These are phyloP conservation scores for Hermanozyma aechmeae DNA, from an alignment of 805 yeast genomes.

Conservation along the genomic window DNA sequence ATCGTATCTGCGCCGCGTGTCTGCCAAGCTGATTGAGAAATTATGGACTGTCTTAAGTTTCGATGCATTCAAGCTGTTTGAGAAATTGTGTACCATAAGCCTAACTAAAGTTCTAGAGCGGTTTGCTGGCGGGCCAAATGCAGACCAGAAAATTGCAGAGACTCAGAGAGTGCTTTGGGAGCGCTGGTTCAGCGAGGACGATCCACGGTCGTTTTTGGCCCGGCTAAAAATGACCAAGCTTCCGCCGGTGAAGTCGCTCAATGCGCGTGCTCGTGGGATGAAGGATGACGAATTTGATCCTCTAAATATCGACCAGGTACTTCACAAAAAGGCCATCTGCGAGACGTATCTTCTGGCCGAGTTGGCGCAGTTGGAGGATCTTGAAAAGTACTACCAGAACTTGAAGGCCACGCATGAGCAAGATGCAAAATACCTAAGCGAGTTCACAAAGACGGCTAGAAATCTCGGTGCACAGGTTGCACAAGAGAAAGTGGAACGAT, in stretches of 20 bases:
- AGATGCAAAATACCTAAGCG: conserved; percentile 24
- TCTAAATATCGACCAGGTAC: conserved; percentile 8
- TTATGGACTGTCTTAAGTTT: conserved; percentile 7
- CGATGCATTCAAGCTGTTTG: conserved; percentile 5
- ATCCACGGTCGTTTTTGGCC: conserved; percentile 8
- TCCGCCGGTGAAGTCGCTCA: conserved; percentile 9
- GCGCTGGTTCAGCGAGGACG: conserved; percentile 8
- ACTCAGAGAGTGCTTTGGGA: conserved; percentile 8
- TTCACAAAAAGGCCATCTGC: conserved; percentile 4
- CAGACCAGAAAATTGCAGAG: conserved; percentile 5
- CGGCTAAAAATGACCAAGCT: conserved; percentile 9
- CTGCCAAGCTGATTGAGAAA: conserved; percentile 8
- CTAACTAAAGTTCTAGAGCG: conserved; percentile 7
- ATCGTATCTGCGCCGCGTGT: conserved; percentile 3
- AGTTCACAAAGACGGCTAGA: conserved; percentile 12
- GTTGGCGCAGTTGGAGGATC: conserved; percentile 23
- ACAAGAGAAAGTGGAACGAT: conserved; percentile 2
- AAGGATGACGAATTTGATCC: conserved; percentile 5
- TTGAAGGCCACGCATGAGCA: conserved; percentile 15
- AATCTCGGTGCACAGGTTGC: conserved; percentile 2
- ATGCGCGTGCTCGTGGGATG: conserved; percentile 6
- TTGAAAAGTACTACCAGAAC: conserved; percentile 17
- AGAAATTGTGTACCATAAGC: conserved; percentile 4
- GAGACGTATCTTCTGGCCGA: conserved; percentile 34
- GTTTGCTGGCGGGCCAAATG: conserved; percentile 3